phyloP scores from a whole-genome alignment of 2,329 filamentous ascomycete species.

The Cylindrodendrum hubeiense region DNA sequence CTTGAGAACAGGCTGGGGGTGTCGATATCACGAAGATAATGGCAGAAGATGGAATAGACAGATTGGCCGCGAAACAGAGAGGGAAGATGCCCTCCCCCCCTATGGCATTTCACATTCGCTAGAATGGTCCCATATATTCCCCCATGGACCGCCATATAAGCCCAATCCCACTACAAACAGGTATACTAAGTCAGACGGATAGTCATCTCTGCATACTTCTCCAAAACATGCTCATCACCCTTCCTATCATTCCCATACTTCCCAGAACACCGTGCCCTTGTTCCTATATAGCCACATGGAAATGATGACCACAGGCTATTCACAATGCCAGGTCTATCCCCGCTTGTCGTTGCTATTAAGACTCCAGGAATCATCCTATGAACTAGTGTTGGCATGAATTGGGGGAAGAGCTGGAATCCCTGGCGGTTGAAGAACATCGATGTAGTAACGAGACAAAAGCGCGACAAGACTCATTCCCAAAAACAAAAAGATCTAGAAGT shows the following conservation, averaged over 20 bases:
- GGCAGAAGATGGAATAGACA: neutral
- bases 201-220: conserved; percentile 4
- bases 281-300: neutral
- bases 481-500: conserved; percentile 12
- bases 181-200: neutral
- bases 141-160: neutral
- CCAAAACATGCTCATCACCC: neutral
- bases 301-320: neutral
- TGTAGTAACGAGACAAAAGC: conserved; percentile 7
- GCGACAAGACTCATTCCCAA: conserved; percentile 16
- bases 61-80: neutral
- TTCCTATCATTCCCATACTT: conserved; percentile 4
- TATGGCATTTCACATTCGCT: conserved; percentile 6
- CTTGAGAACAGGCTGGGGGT: no score
- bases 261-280: neutral
- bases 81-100: neutral
- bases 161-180: conserved; percentile 11
- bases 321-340: neutral
- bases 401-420: neutral
- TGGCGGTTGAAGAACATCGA: neutral
- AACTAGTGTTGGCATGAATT: neutral
- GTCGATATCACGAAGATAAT: neutral
- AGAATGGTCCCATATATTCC: conserved; percentile 4
- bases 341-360: neutral
- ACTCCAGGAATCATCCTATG: neutral